These are phyloP conservation scores for Syzygium aqueum DNA, from an alignment of 345 rosid genomes.

Conservation along the genomic window DNA sequence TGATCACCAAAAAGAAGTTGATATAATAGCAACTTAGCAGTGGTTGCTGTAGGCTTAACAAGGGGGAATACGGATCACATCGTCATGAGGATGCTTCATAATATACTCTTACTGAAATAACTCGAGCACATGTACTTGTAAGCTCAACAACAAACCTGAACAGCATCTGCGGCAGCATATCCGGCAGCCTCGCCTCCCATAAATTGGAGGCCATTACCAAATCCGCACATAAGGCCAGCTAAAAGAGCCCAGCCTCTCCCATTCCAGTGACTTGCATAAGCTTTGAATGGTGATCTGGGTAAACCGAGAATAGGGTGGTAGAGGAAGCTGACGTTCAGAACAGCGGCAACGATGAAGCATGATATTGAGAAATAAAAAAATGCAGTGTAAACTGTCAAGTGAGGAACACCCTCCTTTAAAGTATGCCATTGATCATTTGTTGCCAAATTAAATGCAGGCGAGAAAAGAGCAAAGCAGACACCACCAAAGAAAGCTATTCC, in stretches of 20 bases:
- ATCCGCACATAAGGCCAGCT: conserved; percentile 80
- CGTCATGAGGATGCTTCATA: neutral
- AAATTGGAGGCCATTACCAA: conserved; percentile 79
- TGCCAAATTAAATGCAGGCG: conserved; percentile 83
- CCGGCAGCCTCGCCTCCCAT: conserved; percentile 94
- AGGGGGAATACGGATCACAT: neutral
- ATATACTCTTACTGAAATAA: neutral
- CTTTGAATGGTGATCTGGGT: conserved; percentile 54
- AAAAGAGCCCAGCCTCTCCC: conserved; percentile 79
- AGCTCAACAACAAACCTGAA: conserved; percentile 35
- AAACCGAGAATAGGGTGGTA: conserved; percentile 46
- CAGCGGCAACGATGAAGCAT: conserved; percentile 40
- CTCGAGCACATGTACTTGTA: neutral
- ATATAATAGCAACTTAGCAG: neutral
- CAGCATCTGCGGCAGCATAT: conserved; percentile 86
- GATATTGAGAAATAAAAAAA: conserved; percentile 83
- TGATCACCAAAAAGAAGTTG: neutral
- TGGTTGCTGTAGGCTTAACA: neutral
- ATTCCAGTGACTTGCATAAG: conserved; percentile 59
- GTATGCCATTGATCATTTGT: conserved; percentile 79
- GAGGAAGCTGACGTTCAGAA: conserved; percentile 52
- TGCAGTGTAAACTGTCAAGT: conserved; percentile 62
- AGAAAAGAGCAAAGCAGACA: conserved; percentile 65
- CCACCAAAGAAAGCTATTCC: conserved; percentile 59
- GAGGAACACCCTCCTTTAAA: conserved; percentile 57